phyloP scores from a whole-genome alignment of 352 stramenopile genomes.

The Phytophthora pinifolia region DNA sequence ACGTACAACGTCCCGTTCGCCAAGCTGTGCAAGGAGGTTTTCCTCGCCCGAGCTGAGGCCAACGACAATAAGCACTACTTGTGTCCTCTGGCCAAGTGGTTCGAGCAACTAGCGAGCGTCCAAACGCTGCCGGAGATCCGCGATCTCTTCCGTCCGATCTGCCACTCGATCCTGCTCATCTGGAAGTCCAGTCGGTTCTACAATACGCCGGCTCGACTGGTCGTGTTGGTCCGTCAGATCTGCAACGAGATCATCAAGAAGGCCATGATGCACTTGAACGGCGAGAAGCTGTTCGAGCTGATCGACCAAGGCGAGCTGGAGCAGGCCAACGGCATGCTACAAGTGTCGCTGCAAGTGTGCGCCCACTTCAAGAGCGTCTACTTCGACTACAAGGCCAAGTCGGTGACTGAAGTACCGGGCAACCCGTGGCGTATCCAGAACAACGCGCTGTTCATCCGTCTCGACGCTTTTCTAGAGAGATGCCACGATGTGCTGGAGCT shows the following conservation, averaged over 20 bases:
- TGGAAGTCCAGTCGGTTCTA: slow-evolving; percentile 93
- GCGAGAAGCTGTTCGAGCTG: slow-evolving; percentile 78
- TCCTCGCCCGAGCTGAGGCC: slow-evolving; percentile 81
- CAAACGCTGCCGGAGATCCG: slow-evolving; percentile 55
- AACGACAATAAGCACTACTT: slow-evolving; percentile 90
- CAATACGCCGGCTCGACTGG: slow-evolving; percentile 86
- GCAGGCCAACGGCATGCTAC: slow-evolving; percentile 69
- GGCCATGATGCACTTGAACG: slow-evolving; percentile 68
- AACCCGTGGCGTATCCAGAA: slow-evolving; percentile 93
- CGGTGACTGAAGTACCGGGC: slow-evolving; percentile 67
- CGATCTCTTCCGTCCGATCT: slow-evolving; percentile 83
- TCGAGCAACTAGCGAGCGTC: slow-evolving; percentile 40
- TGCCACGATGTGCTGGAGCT: slow-evolving; percentile 91
- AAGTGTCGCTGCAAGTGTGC: slow-evolving; percentile 77
- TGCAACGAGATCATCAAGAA: slow-evolving; percentile 90
- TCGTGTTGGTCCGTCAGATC: slow-evolving; percentile 88
- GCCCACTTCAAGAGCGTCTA: slow-evolving; percentile 91
- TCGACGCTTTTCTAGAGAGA: slow-evolving; percentile 91
- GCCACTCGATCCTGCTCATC: slow-evolving; percentile 87
- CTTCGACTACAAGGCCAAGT: slow-evolving; percentile 92
- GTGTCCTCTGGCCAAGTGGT: slow-evolving; percentile 68
- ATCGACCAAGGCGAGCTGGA: slow-evolving; percentile 78
- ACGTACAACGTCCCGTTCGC: slow-evolving; percentile 93
- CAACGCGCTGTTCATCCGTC: slow-evolving; percentile 89
- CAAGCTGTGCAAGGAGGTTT: slow-evolving; percentile 92